These are phyloP conservation scores for Pythium periplocum DNA, from an alignment of 352 stramenopile species.

Conservation along the genomic window DNA sequence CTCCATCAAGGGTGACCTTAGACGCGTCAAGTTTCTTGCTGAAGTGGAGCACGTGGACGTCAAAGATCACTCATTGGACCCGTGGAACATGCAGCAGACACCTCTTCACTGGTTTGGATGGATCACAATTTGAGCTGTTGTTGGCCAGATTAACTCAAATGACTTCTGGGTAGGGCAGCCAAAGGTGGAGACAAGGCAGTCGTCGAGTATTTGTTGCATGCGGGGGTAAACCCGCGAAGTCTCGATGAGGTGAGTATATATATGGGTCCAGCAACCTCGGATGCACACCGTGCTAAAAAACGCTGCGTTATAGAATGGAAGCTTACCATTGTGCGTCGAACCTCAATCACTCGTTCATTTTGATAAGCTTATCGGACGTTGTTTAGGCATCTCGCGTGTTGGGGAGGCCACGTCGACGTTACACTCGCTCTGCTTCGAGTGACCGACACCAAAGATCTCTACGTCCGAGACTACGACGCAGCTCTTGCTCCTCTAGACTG, in stretches of 20 bases:
- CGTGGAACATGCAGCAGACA: slow-evolving; percentile 73
- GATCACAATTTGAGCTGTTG: neutral
- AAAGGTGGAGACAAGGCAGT: slow-evolving; percentile 48
- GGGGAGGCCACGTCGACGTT: slow-evolving; percentile 53
- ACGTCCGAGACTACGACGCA: slow-evolving; percentile 62
- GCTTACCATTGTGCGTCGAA: slow-evolving; percentile 48
- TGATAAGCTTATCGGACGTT: neutral
- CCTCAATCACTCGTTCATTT: neutral
- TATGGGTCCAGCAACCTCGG: too few relatives aligned
- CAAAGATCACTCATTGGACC: slow-evolving; percentile 41
- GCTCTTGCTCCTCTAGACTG: slow-evolving; percentile 53
- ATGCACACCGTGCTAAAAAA: too few relatives aligned
- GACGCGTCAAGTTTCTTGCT: slow-evolving; percentile 50
- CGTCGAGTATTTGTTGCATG: slow-evolving; percentile 47
- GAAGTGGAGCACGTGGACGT: slow-evolving; percentile 47
- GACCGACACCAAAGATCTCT: slow-evolving; percentile 51
- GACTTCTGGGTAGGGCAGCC: slow-evolving; percentile 33
- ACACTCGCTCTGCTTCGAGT: slow-evolving; percentile 42
- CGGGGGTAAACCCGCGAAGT: slow-evolving; percentile 39
- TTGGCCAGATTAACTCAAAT: neutral
- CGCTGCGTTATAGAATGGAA: slow-evolving; percentile 35
- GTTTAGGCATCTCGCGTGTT: slow-evolving; percentile 57
- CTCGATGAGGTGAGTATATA: slow-evolving; percentile 38
- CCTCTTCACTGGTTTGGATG: slow-evolving; percentile 54
- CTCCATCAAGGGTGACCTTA: slow-evolving; percentile 52